These are phyloP conservation scores for Leccinum truebloodii DNA, from an alignment of 768 basidiomycete genomes.

Conservation along the genomic window DNA sequence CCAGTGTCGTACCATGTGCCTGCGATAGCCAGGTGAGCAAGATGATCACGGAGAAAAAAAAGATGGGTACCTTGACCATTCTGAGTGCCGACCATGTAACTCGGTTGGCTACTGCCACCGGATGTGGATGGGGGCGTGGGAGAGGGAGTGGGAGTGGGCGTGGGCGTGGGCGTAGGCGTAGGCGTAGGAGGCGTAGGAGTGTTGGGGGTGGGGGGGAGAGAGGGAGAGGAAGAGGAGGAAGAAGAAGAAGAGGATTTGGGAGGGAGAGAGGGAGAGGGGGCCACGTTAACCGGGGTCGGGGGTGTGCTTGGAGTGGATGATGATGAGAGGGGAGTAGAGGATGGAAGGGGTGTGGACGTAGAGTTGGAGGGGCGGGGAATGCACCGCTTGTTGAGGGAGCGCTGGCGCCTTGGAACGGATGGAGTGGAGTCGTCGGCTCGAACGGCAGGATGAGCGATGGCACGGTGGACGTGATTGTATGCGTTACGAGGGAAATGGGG, in stretches of 20 bases:
- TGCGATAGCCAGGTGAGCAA: constrained; percentile 10
- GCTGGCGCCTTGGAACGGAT: constrained; percentile 17
- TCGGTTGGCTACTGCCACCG: constrained; percentile 25
- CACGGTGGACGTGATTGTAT: constrained; percentile 25
- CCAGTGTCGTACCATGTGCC: constrained; percentile 37
- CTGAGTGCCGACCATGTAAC: constrained; percentile 51
- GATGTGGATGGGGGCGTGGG: constrained; percentile 12
- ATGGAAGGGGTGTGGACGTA: constrained; percentile 3
- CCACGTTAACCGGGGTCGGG: constrained; percentile 25
- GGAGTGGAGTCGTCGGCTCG: neutral
- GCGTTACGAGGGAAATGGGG: constrained; percentile 38
- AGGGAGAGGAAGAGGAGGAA: neutral
- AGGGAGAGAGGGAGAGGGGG: constrained; percentile 4
- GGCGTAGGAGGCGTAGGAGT: neutral
- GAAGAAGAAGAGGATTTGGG: neutral
- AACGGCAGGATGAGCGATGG: neutral
- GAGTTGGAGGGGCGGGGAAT: constrained; percentile 17
- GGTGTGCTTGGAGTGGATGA: neutral
- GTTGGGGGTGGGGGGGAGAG: neutral
- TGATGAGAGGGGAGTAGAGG: neutral
- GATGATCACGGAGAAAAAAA: neutral
- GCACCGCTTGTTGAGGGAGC: constrained; percentile 33
- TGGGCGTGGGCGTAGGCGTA: neutral
- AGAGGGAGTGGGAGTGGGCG: neutral
- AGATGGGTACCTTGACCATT: constrained; percentile 44